phyloP scores from a whole-genome alignment of 176 grass and related monocot species.

The Oryza longistaminata region DNA sequence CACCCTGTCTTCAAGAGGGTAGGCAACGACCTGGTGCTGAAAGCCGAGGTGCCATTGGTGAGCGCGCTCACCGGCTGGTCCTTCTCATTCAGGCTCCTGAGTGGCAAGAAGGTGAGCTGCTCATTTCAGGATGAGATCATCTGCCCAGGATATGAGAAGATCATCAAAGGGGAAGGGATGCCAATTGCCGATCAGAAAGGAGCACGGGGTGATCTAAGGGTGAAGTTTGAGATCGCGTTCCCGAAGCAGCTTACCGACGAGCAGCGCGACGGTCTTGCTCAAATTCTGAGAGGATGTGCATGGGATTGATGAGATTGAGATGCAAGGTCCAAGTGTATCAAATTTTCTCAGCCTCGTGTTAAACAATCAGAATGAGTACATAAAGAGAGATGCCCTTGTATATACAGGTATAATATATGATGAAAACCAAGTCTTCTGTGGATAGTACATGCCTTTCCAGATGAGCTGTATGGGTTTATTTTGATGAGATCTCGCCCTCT shows the following conservation, averaged over 20 bases:
- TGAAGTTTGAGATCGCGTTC: constrained; percentile 76
- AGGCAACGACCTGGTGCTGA: constrained; percentile 83
- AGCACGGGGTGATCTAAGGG: constrained; percentile 56
- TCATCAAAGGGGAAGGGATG: constrained; percentile 82
- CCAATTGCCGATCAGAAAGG: constrained; percentile 56
- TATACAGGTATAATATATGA: constrained; percentile 57
- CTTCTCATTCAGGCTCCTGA: constrained; percentile 73
- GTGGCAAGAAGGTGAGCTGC: constrained; percentile 71
- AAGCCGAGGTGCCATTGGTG: constrained; percentile 79
- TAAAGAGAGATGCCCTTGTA: constrained; percentile 60
- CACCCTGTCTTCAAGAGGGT: constrained; percentile 77
- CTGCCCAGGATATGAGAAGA: constrained; percentile 69
- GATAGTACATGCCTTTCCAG: constrained; percentile 20
- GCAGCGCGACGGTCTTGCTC: constrained; percentile 47
- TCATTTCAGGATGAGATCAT: constrained; percentile 77
- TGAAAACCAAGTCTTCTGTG: constrained; percentile 43
- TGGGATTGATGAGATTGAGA: constrained; percentile 35
- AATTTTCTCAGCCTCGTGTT: constrained; percentile 59
- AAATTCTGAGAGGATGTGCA: constrained; percentile 59
- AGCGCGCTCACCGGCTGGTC: constrained; percentile 82
- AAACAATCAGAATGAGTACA: constrained; percentile 47
- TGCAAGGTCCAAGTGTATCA: constrained; percentile 32
- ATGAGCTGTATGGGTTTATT: constrained; percentile 44
- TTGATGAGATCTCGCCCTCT: constrained; percentile 27
- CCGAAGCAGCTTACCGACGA: constrained; percentile 67